Conservation (phyloP, 805 yeast species). For the Candida caryicola region DNA sequence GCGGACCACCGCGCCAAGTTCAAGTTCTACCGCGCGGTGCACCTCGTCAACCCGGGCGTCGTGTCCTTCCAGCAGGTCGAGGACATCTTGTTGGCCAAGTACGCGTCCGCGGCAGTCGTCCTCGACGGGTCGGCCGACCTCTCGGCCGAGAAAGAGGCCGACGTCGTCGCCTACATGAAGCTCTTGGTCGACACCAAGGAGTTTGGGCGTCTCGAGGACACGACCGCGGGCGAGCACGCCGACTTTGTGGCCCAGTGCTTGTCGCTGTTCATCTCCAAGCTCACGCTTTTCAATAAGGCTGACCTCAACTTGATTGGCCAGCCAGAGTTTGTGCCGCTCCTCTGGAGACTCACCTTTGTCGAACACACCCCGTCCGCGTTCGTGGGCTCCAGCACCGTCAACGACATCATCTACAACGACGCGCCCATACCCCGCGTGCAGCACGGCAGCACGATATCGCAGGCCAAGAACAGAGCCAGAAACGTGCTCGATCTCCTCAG, state of each 20-base stretch:
- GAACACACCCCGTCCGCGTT: constrained; percentile 6
- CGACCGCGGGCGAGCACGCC: constrained; percentile 9
- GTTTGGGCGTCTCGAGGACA: constrained; percentile 6
- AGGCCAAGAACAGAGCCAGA: constrained; percentile 29
- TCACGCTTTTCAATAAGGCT: constrained; percentile 26
- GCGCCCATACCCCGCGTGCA: constrained; percentile 4
- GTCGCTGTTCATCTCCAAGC: constrained; percentile 24
- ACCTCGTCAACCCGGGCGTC: constrained; percentile 21
- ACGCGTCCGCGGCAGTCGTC: constrained; percentile 17
- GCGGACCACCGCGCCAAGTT: constrained; percentile 20
- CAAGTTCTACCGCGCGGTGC: constrained; percentile 25
- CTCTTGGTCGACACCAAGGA: constrained; percentile 35
- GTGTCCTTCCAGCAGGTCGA: constrained; percentile 26
- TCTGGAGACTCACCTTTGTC: constrained; percentile 31
- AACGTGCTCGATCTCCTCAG: constrained; percentile 27
- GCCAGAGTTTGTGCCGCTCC: constrained; percentile 31
- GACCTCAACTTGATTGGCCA: constrained; percentile 21
- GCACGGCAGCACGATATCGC: constrained; percentile 4
- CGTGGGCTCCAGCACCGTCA: constrained; percentile 25
- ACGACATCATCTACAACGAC: constrained; percentile 21
- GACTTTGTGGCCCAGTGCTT: constrained; percentile 23
- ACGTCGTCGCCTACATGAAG: constrained; percentile 30
- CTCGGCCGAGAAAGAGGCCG: constrained; percentile 21
- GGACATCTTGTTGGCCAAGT: constrained; percentile 25
- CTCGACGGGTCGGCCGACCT: constrained; percentile 9